Evolutionary conservation across 2,329 filamentous ascomycete species (phyloP).

Genomic region (Fusarium sp.): DNA sequence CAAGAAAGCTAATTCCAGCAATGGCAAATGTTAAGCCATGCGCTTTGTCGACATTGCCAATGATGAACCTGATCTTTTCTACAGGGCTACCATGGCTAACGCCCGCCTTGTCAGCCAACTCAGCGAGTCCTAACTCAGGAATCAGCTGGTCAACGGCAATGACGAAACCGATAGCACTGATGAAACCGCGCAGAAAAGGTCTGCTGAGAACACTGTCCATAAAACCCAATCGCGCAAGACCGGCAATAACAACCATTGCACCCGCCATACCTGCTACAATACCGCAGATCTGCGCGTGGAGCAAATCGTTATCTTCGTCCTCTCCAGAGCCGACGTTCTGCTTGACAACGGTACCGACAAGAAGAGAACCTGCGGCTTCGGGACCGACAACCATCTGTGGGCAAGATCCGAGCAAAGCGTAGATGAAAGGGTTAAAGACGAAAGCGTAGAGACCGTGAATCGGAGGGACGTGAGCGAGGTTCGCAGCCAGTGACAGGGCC

Average conservation of each 20-base stretch:
- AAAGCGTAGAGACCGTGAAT: slow-evolving; percentile 96
- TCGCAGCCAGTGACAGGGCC: slow-evolving; percentile 91
- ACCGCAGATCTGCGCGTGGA: slow-evolving; percentile 86
- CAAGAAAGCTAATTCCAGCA: slow-evolving; percentile 80
- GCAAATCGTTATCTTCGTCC: slow-evolving; percentile 68
- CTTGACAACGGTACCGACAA: slow-evolving; percentile 88
- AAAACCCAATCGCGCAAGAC: slow-evolving; percentile 87
- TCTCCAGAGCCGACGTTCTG: slow-evolving; percentile 76
- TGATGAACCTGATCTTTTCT: slow-evolving; percentile 85
- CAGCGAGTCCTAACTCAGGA: slow-evolving; percentile 83
- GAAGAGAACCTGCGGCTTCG: slow-evolving; percentile 90
- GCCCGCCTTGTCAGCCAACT: slow-evolving; percentile 70
- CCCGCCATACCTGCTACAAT: slow-evolving; percentile 90
- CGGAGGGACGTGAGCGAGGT: slow-evolving; percentile 90
- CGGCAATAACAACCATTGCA: slow-evolving; percentile 87
- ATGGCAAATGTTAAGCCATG: slow-evolving; percentile 82
- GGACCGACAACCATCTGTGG: slow-evolving; percentile 95
- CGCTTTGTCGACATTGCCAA: slow-evolving; percentile 71
- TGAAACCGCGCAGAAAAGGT: slow-evolving; percentile 93
- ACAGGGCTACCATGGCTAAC: slow-evolving; percentile 86
- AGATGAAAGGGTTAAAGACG: slow-evolving; percentile 90
- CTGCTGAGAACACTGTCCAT: slow-evolving; percentile 93
- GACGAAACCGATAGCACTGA: slow-evolving; percentile 95
- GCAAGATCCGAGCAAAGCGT: slow-evolving; percentile 90
- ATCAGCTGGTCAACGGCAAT: slow-evolving; percentile 96